These are phyloP conservation scores for Volvariella volvacea DNA, from an alignment of 1,284 basidiomycete species.

Conservation along the genomic window DNA sequence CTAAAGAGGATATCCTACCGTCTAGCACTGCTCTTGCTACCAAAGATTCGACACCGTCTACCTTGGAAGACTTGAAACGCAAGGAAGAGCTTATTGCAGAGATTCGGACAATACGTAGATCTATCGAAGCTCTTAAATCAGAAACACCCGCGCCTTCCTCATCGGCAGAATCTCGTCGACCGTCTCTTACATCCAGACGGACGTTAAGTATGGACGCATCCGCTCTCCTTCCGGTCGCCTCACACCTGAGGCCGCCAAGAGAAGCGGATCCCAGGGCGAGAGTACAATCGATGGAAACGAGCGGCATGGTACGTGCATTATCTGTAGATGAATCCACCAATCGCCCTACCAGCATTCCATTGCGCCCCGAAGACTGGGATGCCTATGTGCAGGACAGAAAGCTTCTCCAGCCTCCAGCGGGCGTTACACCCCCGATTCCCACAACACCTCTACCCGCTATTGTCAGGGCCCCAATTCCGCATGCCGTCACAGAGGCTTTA, in stretches of 20 bases:
- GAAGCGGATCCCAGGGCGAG: slow-evolving; percentile 59
- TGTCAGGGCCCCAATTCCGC: slow-evolving; percentile 47
- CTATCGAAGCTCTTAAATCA: slow-evolving; percentile 65
- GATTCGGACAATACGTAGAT: slow-evolving; percentile 70
- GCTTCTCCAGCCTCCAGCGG: slow-evolving; percentile 74
- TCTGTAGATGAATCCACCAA: slow-evolving; percentile 46
- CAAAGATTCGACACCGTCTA: slow-evolving; percentile 21
- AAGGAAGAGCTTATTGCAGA: slow-evolving; percentile 68
- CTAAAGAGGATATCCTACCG: slow-evolving; percentile 31
- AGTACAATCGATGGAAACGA: slow-evolving; percentile 63
- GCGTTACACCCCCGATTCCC: slow-evolving; percentile 64
- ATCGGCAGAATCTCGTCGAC: slow-evolving; percentile 53
- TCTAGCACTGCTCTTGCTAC: slow-evolving; percentile 30
- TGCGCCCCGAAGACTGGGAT: slow-evolving; percentile 70
- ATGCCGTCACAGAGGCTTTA: slow-evolving; percentile 69
- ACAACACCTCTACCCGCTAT: slow-evolving; percentile 44
- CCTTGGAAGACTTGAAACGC: slow-evolving; percentile 49
- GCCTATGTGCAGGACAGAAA: slow-evolving; percentile 73
- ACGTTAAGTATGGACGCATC: slow-evolving; percentile 61
- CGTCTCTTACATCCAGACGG: slow-evolving; percentile 60
- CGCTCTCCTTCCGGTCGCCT: slow-evolving; percentile 35
- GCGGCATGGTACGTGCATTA: slow-evolving; percentile 35
- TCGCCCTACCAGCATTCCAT: slow-evolving; percentile 65
- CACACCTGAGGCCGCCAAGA: slow-evolving; percentile 61
- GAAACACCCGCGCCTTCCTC: slow-evolving; percentile 56